Conservation (phyloP, 73 alveolate genomes). For the Symbiodinium natans region DNA sequence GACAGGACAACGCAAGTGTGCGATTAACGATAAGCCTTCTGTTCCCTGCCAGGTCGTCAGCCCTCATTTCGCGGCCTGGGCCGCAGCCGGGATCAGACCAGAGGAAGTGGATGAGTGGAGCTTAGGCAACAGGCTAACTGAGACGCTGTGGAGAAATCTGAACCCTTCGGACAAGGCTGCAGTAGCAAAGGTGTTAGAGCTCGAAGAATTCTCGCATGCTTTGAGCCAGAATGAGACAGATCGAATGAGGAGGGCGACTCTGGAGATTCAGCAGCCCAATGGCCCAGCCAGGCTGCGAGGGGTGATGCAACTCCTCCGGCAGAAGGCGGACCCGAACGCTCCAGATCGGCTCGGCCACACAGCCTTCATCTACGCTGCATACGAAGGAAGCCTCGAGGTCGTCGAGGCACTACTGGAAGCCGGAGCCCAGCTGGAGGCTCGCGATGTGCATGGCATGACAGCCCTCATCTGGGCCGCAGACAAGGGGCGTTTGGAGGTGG, state of each 20-base stretch:
- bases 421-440: neutral
- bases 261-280: too few relatives aligned
- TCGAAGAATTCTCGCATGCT: too few relatives aligned
- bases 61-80: neutral
- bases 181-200: neutral
- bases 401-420: neutral
- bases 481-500: neutral
- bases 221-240: neutral
- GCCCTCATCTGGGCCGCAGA: conserved; percentile 3
- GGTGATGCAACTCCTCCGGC: neutral
- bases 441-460: neutral
- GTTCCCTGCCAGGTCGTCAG: neutral
- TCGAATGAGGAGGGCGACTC: neutral
- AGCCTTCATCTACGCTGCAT: neutral
- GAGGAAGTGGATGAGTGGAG: neutral
- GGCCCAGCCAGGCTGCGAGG: neutral
- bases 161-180: neutral
- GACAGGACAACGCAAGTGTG: too few relatives aligned
- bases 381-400: neutral
- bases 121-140: neutral
- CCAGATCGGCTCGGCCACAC: neutral
- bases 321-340: neutral
- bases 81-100: neutral
- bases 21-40: neutral
- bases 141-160: neutral